Evolutionary conservation across 495 filamentous ascomycete species (phyloP), one percentile per base, ranked within the genome.

Genomic region (Amphirosellinia nigrospora): DNA sequence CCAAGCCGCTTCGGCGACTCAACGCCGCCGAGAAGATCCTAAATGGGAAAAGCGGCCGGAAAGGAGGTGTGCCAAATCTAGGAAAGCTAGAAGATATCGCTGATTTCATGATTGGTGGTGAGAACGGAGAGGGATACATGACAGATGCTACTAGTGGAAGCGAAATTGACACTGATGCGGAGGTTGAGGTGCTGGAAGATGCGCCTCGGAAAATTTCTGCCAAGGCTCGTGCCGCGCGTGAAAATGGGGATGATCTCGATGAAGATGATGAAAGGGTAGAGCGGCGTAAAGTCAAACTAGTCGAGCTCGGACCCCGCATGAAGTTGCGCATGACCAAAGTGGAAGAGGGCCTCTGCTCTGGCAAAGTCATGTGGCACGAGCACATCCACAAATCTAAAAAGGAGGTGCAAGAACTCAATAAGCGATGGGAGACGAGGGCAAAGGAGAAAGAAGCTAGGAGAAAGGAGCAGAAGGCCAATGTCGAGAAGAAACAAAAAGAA

Each of bases 301-400:
- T 96, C 3, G 96, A 99, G 79, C 82, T 98, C 10, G 96, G 96
- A 0, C 96, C 96, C 3, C 90, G 96, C 63, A 88, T 99, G 91
- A 91, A 87, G 73, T 81, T 99, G 39, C 88, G 95, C 50, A 86
- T 99, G 87, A 91, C 91, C 63, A 98, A 99, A 81, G 94, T 99
- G 13, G 96, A 99, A 78, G 96, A 98, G 71, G 96, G 94, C 19
- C 79, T 98, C 15, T 98, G 94, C 75, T 87, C 88, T 39, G 96
- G 96, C 46, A 94, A 93, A 81, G 87, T 97, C 41, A 92, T 99
- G 91, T 98, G 96, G 96, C 96, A 99, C 81, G 94, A 97, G 75
- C 96, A 90, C 74, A 86, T 97, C 65, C 86, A 87, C 73, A 99
- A 98, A 85, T 89, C 90, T 1, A 88, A 87, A 72, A 83, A 88